Percentiles rank a stretch among this genome's conserved stretches.
phyloP scores from a whole-genome alignment of 306 rosid species.

The Casuarina cunninghamiana region DNA sequence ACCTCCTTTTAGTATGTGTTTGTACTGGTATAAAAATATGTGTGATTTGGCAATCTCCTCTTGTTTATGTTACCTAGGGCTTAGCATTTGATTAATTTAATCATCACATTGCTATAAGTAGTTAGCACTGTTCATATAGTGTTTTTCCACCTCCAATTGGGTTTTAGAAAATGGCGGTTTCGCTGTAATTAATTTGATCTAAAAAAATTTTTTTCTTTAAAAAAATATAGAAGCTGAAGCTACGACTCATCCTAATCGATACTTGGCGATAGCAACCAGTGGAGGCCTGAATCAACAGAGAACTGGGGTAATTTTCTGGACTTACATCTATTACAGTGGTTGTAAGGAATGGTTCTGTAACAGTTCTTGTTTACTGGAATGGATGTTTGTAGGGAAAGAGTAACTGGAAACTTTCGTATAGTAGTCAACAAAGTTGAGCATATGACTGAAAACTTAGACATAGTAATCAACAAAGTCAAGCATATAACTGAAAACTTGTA shows the following conservation, averaged over 20 bases:
- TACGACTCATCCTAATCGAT: constrained; percentile 55
- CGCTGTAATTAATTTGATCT: constrained; percentile 17
- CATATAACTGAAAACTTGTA: no score
- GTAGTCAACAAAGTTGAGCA: background rate
- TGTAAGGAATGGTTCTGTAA: background rate
- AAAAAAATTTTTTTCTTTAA: background rate
- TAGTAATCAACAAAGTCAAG: no score
- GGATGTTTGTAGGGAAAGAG: background rate
- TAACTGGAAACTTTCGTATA: background rate
- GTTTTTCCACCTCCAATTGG: background rate
- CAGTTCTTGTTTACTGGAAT: background rate
- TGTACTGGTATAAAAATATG: background rate
- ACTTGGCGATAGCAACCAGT: constrained; percentile 89
- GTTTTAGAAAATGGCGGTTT: constrained; percentile 1
- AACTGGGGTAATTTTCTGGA: constrained; percentile 74
- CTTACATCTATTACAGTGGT: constrained; percentile 5
- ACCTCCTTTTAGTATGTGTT: constrained; percentile 6
- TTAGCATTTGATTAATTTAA: constrained; percentile 1
- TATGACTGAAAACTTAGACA: no score
- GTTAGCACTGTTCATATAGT: background rate
- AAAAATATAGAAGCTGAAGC: constrained; percentile 53
- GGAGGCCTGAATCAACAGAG: constrained; percentile 99
- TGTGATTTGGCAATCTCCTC: background rate
- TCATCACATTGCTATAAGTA: background rate
- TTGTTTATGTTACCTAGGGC: constrained; percentile 18